Evolutionary conservation across 2,329 filamentous ascomycete species (phyloP).

Genomic region (Macrophomina phaseolina): DNA sequence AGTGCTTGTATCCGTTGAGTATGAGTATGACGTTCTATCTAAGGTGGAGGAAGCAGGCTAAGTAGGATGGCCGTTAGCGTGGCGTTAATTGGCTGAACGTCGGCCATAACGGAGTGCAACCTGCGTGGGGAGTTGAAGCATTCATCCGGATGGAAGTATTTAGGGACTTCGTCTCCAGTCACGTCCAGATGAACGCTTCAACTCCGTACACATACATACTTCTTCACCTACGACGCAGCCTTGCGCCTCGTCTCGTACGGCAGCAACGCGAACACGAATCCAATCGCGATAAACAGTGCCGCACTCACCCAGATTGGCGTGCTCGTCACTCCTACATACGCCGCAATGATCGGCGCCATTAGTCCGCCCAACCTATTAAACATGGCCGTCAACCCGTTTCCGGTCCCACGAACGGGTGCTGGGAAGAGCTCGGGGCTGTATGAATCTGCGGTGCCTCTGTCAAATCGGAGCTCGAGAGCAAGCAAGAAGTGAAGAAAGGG

Average conservation of each 20-base stretch:
- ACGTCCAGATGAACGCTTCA: no score
- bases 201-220: no score
- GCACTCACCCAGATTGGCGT: slow-evolving; percentile 51
- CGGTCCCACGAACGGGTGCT: slow-evolving; percentile 72
- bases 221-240: slow-evolving; percentile 36
- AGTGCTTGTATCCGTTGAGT: no score
- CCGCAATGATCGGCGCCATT: slow-evolving; percentile 67
- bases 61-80: no score
- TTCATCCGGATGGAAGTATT: no score
- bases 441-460: slow-evolving; percentile 40
- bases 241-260: slow-evolving; percentile 51
- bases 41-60: no score
- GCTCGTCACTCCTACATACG: slow-evolving; percentile 45
- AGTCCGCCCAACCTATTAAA: slow-evolving; percentile 71
- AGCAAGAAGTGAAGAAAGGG: neutral
- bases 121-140: no score
- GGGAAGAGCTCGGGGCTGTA: slow-evolving; percentile 80
- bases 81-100: no score
- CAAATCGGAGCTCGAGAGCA: neutral
- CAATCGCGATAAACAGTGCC: slow-evolving; percentile 50
- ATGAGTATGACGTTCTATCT: no score
- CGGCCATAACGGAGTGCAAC: no score
- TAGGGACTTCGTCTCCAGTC: no score
- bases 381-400: slow-evolving; percentile 73
- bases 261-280: slow-evolving; percentile 47